Base-by-base conservation (phyloP, 2,329 filamentous ascomycete genomes). In the Talaromyces marneffei region DNA sequence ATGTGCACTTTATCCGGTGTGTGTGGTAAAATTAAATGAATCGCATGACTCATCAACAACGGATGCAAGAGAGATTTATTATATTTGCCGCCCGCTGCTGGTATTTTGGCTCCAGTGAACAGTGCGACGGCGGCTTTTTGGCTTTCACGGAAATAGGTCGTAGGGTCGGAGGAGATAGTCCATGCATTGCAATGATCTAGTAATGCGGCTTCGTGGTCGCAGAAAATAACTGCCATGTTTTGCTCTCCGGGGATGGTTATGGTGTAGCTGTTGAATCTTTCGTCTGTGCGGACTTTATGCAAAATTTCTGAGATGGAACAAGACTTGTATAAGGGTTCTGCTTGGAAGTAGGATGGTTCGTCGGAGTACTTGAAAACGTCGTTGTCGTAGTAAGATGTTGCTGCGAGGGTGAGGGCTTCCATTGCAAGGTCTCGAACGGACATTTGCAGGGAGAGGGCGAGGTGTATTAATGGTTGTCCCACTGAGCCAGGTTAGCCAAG, bases 131-230 rank as follows among this genome's bases (percentile, higher is more conserved):
- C 84, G 2, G 82, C 75, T 62, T 80, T 77, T 65, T 87, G 85
- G 0, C 87, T 90, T 61, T 89, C 83, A 62, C 85, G 83, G 70
- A 97, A 95, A 69, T 92, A 88, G 65, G 83, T 81, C n/a, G 82
- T 80, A 0, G 90, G 87, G 63, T 92, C 82, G 8, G 81, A 76
- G 23, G 48, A 50, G 23, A 95, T 80, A 9, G 82, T 79, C 92
- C 92, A 97, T 2, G 89, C 87, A 66, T 95, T 94, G 91, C 92
- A 97, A 77, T 97, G 91, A 67, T 95, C 88, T 50, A 97, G 75
- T 16, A 96, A 79, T 0, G 87, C 81, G 14, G 83, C 80, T 69
- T 93, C 88, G 57, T 88, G 83, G 63, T 88, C 79, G 37, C 83
- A 75, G 64, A 97, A 87, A 7, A 97, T 78, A 2, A 77, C 76